Base-by-base conservation (phyloP, 345 rosid species). In the Sisymbrium irio region DNA sequence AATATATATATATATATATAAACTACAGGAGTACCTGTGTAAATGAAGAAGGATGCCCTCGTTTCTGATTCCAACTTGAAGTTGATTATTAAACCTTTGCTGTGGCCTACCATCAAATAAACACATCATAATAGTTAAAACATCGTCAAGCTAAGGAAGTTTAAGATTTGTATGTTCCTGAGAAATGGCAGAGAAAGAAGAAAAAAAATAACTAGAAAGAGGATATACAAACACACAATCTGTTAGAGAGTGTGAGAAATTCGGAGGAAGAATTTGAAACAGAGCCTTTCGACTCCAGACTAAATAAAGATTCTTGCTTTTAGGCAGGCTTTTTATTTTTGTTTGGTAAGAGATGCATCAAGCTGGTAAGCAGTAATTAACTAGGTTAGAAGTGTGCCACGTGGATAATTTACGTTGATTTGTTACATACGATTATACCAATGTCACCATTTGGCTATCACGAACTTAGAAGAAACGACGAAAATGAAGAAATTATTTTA, bases 11-110 rank as follows among this genome's bases (percentile, higher is more conserved):
- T n/a, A n/a, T n/a, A n/a, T n/a, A n/a, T n/a, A n/a, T n/a, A 22
- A 66, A 36, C 10, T 18, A 54, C 40, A 69, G n/a, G 9, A 58
- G 28, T 22, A 70, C 67, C 74, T 72, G 10, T 12, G 60, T 39
- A 71, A 8, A 61, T 27, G 62, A 62, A 62, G 22, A 51, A 62
- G 35, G 62, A 62, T 49, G 33, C 17, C 40, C 62, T 62, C 49
- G 59, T 60, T 36, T 25, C 60, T 71, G 40, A 49, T 61, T 71
- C 42, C 61, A 50, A 3, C n/a, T 11, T 28, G 28, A 37, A 19
- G 20, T 20, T 37, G 33, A 0, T 61, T 18, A 71, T 4, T 22
- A n/a, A 22, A 58, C 36, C 37, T 32, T 58, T 60, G 41, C 17
- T 12, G n/a, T 71, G 20, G 5, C 61, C 68, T 51, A 30, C 30